Evolutionary conservation across 73 alveolate genomes (phyloP).

Genomic region (Tetrahymena malaccensis): DNA sequence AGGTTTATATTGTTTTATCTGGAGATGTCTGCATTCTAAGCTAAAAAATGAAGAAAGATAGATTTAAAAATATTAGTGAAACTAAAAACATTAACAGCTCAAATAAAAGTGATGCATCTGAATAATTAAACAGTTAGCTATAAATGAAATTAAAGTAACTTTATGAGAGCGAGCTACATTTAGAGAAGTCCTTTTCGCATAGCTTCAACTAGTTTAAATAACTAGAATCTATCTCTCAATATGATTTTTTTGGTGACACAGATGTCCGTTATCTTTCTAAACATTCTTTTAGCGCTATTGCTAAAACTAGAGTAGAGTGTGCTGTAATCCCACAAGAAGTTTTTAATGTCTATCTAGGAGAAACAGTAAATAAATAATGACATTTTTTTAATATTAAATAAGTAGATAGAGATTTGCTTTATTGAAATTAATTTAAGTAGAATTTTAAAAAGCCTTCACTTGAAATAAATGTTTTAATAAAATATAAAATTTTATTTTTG

Average conservation of each 20-base stretch:
- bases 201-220: not conserved
- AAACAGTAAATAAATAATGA: not conserved
- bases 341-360: not conserved
- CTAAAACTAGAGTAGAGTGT: not conserved
- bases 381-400: not conserved
- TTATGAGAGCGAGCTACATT: not conserved
- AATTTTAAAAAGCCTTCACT: too few species aligned
- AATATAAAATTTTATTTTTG: too few species aligned
- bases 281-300: not conserved
- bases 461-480: too few species aligned
- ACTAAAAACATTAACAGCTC: not conserved
- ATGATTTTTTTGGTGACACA: not conserved
- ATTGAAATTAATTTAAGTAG: not conserved
- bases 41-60: not conserved
- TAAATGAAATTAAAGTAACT: not conserved
- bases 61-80: not conserved
- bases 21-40: not conserved
- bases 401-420: not conserved
- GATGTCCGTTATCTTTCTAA: not conserved
- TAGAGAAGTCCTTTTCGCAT: not conserved
- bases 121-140: not conserved
- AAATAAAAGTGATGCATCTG: not conserved
- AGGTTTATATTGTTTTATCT: not conserved
- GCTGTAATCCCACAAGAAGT: not conserved
- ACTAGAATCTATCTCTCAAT: not conserved